Conservation (phyloP, 2,329 filamentous ascomycete genomes). For the Colletotrichum australisinense region DNA sequence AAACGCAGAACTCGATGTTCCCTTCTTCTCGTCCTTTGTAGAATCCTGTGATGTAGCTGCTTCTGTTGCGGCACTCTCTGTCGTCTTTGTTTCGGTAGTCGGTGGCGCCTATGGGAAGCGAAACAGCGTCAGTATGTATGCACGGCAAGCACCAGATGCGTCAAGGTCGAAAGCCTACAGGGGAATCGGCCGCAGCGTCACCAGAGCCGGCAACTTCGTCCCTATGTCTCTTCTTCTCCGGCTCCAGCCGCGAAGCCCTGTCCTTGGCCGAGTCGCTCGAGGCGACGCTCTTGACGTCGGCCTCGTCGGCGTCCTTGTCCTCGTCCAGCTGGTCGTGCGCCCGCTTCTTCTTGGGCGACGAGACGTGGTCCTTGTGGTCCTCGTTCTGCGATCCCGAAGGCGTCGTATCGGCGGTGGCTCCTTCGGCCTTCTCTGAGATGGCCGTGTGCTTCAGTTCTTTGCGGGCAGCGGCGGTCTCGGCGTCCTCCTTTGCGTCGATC, state of each 20-base stretch:
- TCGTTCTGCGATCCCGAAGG: constrained; percentile 46
- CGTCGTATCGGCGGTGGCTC: constrained; percentile 39
- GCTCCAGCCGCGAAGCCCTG: constrained; percentile 61
- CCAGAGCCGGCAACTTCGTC: constrained; percentile 57
- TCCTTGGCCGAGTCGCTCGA: constrained; percentile 60
- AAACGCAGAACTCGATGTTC: constrained; percentile 72
- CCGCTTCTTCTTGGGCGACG: constrained; percentile 74
- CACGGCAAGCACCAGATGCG: neutral
- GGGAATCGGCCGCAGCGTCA: constrained; percentile 3
- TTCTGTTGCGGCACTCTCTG: constrained; percentile 35
- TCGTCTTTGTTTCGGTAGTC: neutral
- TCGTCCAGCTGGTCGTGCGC: constrained; percentile 69
- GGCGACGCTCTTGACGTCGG: constrained; percentile 54
- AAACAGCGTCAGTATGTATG: constrained; percentile 11
- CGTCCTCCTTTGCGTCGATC: constrained; percentile 64
- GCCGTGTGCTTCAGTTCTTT: constrained; percentile 73
- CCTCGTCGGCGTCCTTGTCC: constrained; percentile 53
- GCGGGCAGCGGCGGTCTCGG: constrained; percentile 71
- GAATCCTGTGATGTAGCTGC: constrained; percentile 32
- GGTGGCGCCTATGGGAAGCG: constrained; percentile 5
- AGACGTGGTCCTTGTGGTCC: constrained; percentile 60
- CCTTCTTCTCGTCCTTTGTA: constrained; percentile 36
- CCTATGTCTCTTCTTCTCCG: constrained; percentile 73
- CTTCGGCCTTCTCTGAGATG: constrained; percentile 63
- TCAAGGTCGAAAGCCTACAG: constrained; percentile 4